phyloP scores from a whole-genome alignment of 2,329 filamentous ascomycete species.

The Furcasterigmium sp. region DNA sequence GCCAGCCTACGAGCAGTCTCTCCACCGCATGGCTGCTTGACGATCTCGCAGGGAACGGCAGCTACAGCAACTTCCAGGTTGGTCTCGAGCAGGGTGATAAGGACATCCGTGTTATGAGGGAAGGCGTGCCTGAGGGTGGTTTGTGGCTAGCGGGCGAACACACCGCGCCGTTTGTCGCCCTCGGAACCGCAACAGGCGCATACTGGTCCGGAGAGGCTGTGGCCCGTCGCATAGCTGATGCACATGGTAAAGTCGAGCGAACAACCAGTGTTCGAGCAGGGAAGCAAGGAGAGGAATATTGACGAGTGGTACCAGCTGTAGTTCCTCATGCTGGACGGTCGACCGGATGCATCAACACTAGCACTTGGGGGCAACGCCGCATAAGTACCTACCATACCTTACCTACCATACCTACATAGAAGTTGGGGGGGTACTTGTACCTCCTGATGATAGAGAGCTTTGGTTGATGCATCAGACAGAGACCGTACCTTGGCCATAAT shows the following conservation, averaged over 20 bases:
- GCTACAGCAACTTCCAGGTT: slow-evolving; percentile 80
- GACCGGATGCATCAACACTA: too few species aligned
- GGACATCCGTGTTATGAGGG: slow-evolving; percentile 62
- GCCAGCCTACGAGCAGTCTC: slow-evolving; percentile 57
- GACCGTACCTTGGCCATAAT: too few species aligned
- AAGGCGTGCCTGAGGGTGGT: slow-evolving; percentile 59
- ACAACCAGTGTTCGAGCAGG: neutral
- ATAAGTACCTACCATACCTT: too few species aligned
- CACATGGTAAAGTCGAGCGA: slow-evolving; percentile 33
- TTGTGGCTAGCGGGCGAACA: slow-evolving; percentile 90
- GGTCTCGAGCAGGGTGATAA: slow-evolving; percentile 65
- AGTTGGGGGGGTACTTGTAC: too few species aligned
- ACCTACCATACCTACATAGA: too few species aligned
- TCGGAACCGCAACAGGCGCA: slow-evolving; percentile 85
- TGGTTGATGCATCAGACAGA: too few species aligned
- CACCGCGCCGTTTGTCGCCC: slow-evolving; percentile 80
- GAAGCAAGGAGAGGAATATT: neutral
- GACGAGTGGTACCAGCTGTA: too few species aligned
- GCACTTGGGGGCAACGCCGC: too few species aligned
- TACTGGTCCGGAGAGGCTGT: slow-evolving; percentile 87
- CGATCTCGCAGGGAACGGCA: slow-evolving; percentile 73
- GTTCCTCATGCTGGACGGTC: too few species aligned
- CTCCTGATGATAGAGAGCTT: too few species aligned
- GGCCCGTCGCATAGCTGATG: slow-evolving; percentile 56
- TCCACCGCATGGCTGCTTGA: slow-evolving; percentile 77